A percentile compares a stretch with the other conserved stretches of the same genome.
Evolutionary conservation across 1,139 yeast species (phyloP).

Genomic region (Scheffersomyces insectosa): DNA sequence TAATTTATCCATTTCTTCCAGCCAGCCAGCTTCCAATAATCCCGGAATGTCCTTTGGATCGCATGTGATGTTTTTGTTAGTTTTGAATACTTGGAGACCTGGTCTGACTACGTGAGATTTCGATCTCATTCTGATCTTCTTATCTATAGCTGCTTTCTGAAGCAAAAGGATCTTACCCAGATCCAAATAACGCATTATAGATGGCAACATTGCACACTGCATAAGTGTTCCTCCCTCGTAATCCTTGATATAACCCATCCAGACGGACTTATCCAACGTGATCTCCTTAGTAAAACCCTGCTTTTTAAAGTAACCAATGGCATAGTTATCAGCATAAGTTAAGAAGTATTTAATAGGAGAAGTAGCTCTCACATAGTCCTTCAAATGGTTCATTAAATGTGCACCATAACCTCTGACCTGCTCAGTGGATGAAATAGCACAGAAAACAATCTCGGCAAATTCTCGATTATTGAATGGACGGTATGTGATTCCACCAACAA

Average conservation of each 20-base stretch:
- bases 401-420: conserved; percentile 99
- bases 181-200: conserved; percentile 77
- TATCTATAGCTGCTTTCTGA: conserved; percentile 88
- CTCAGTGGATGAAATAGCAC: conserved; percentile 96
- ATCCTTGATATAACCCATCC: conserved; percentile 99
- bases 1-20: conserved; percentile 94
- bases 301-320: conserved; percentile 96
- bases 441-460: conserved; percentile 97
- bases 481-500: conserved; percentile 96
- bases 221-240: conserved; percentile 98
- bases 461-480: conserved; percentile 87
- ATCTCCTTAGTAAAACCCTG: conserved; percentile 98
- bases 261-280: conserved; percentile 74
- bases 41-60: conserved; percentile 88
- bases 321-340: conserved; percentile 98
- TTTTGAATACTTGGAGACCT: conserved; percentile 75
- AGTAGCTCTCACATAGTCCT: conserved; percentile 91
- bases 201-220: conserved; percentile 95
- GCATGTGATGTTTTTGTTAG: conserved; percentile 38
- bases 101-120: conserved; percentile 78
- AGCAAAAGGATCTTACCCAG: conserved; percentile 79
- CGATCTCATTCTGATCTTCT: conserved; percentile 78
- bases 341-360: conserved; percentile 83
- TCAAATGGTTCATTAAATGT: conserved; percentile 94
- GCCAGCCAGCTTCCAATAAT: conserved; percentile 92